Conservation (phyloP, 805 yeast genomes). For the Aciculoconidium aculeatum region DNA sequence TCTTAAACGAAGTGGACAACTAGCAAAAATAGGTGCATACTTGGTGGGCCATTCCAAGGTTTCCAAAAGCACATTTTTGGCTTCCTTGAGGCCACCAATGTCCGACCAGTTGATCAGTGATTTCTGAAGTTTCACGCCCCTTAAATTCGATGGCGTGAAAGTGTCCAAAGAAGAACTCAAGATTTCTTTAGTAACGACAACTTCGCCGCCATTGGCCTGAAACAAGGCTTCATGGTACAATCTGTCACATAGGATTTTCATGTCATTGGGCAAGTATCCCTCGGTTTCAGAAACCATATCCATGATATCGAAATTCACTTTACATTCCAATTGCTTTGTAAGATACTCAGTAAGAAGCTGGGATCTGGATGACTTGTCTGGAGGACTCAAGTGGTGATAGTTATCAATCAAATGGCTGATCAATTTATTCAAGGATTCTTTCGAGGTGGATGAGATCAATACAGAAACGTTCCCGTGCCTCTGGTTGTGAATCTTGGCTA, state of each 20-base stretch:
- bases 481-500: slow-evolving; percentile 40
- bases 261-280: slow-evolving; percentile 82
- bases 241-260: slow-evolving; percentile 66
- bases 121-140: slow-evolving; percentile 84
- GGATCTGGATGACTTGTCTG: slow-evolving; percentile 57
- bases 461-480: slow-evolving; percentile 46
- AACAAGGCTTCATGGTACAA: slow-evolving; percentile 48
- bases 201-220: slow-evolving; percentile 3
- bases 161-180: slow-evolving; percentile 57
- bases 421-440: slow-evolving; percentile 55
- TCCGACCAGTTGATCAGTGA: slow-evolving; percentile 75
- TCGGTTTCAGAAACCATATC: slow-evolving; percentile 64
- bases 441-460: slow-evolving; percentile 58
- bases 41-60: slow-evolving; percentile 97
- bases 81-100: slow-evolving; percentile 80
- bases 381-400: slow-evolving; percentile 55
- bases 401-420: slow-evolving; percentile 69
- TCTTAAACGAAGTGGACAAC: slow-evolving; percentile 79
- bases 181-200: slow-evolving; percentile 23
- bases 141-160: slow-evolving; percentile 71
- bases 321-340: slow-evolving; percentile 18
- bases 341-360: slow-evolving; percentile 39
- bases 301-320: slow-evolving; percentile 38
- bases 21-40: slow-evolving; percentile 90
- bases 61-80: slow-evolving; percentile 71